These are phyloP conservation scores for Trichoderma harzianum DNA, from an alignment of 2,329 filamentous ascomycete species.

Conservation along the genomic window DNA sequence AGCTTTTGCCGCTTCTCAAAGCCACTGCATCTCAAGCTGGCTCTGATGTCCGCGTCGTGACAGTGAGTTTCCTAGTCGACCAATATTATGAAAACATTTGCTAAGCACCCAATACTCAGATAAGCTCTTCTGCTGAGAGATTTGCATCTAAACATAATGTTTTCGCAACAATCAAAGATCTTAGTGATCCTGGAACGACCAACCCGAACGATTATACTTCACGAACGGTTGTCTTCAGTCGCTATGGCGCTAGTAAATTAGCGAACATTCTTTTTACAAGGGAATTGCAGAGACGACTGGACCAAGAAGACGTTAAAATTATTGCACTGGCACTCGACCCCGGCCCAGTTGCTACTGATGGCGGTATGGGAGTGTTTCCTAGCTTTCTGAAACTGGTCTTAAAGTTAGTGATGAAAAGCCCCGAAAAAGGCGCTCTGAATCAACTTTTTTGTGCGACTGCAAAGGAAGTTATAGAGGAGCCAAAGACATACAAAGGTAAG, in stretches of 20 bases:
- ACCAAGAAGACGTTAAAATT: background rate
- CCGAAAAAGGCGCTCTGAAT: background rate
- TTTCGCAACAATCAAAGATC: background rate
- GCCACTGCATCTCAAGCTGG: background rate
- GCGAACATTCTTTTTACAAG: background rate
- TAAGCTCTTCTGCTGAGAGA: background rate
- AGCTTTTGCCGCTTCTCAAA: background rate
- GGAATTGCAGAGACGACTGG: background rate
- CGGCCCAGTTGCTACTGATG: background rate
- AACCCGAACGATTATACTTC: background rate
- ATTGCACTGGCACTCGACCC: background rate
- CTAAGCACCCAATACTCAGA: background rate
- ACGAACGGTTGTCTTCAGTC: background rate
- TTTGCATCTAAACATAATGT: background rate
- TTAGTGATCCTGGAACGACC: background rate
- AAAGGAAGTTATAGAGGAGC: background rate
- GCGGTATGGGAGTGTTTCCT: background rate
- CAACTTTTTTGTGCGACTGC: background rate
- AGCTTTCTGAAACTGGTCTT: background rate
- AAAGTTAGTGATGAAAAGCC: constrained; percentile 3
- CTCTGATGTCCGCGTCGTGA: background rate
- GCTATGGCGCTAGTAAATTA: background rate
- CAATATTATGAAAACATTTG: background rate
- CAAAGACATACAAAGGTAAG: background rate
- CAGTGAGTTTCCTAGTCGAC: background rate